A percentile compares a stretch with the other conserved stretches of the same genome.
These are phyloP conservation scores for Arthrobotrys sphaeroides DNA, from an alignment of 2,329 filamentous ascomycete genomes.

Conservation along the genomic window DNA sequence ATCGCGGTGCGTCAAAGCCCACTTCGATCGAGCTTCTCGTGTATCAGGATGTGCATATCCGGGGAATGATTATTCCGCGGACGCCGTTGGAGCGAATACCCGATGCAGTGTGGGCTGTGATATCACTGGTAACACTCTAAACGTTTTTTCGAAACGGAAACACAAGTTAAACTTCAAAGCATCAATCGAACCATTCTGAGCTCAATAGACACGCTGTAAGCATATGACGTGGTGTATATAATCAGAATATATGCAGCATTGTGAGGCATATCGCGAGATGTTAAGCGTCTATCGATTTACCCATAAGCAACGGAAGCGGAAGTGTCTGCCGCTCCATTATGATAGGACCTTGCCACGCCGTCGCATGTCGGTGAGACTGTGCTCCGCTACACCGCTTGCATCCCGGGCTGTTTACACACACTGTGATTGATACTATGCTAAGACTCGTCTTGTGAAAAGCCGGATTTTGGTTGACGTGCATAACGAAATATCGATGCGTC, in stretches of 20 bases:
- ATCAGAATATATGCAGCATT: neutral
- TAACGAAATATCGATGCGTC: slow-evolving; percentile 29
- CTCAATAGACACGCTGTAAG: neutral
- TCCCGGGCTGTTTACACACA: neutral
- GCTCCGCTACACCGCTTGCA: slow-evolving; percentile 11
- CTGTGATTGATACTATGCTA: too few relatives aligned
- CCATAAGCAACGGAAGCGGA: slow-evolving; percentile 10
- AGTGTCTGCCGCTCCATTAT: slow-evolving; percentile 22
- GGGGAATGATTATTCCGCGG: neutral
- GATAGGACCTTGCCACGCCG: slow-evolving; percentile 29
- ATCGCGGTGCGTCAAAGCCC: slow-evolving; percentile 17
- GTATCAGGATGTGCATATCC: slow-evolving; percentile 23
- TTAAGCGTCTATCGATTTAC: slow-evolving; percentile 19
- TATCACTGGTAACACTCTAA: neutral
- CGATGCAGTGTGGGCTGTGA: neutral
- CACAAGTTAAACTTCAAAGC: neutral
- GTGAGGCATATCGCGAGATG: slow-evolving; percentile 4
- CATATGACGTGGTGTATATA: neutral
- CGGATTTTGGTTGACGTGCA: slow-evolving; percentile 34
- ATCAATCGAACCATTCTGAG: neutral
- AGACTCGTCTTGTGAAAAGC: slow-evolving; percentile 5
- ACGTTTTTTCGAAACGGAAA: neutral
- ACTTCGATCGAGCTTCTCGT: neutral
- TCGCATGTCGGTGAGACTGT: slow-evolving; percentile 21
- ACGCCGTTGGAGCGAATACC: neutral